Percentiles rank a stretch among this genome's conserved stretches.
Evolutionary conservation across 805 yeast genomes (phyloP).

Genomic region (Pichia membranifaciens): DNA sequence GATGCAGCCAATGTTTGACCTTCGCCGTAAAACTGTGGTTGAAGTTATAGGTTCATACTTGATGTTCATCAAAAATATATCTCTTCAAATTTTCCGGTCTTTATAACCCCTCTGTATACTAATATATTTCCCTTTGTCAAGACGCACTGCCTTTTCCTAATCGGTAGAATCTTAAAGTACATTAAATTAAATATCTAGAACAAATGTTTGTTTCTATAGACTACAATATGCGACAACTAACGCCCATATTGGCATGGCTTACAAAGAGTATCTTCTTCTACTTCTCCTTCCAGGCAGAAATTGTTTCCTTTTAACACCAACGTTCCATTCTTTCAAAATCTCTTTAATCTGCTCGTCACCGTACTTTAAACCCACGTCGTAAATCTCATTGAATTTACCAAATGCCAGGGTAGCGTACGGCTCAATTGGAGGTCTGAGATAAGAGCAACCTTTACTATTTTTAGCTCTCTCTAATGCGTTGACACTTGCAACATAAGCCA

Average conservation of each 20-base stretch:
- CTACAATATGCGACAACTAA: no score
- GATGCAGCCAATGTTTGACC: conserved; percentile 26
- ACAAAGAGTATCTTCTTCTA: conserved; percentile 62
- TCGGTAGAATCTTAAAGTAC: no score
- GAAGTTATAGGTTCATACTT: no score
- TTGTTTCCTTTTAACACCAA: conserved; percentile 23
- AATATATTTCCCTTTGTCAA: not conserved
- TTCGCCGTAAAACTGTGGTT: no score
- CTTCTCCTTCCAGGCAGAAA: conserved; percentile 6
- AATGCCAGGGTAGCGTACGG: conserved; percentile 88
- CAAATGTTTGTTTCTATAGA: not conserved
- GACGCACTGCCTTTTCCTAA: no score
- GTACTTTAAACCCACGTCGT: conserved; percentile 70
- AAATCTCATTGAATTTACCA: conserved; percentile 85
- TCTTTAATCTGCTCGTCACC: conserved; percentile 54
- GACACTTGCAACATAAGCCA: conserved; percentile 93
- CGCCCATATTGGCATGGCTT: no score
- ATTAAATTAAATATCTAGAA: not conserved
- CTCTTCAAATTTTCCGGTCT: no score
- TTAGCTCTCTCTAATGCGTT: conserved; percentile 89
- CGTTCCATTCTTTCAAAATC: conserved; percentile 40
- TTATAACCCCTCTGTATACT: conserved; percentile 4
- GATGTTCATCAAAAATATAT: no score
- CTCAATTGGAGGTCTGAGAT: conserved; percentile 92
- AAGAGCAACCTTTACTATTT: conserved; percentile 73